phyloP scores from a whole-genome alignment of 352 stramenopile genomes.

The Phytopythium oedochilum region DNA sequence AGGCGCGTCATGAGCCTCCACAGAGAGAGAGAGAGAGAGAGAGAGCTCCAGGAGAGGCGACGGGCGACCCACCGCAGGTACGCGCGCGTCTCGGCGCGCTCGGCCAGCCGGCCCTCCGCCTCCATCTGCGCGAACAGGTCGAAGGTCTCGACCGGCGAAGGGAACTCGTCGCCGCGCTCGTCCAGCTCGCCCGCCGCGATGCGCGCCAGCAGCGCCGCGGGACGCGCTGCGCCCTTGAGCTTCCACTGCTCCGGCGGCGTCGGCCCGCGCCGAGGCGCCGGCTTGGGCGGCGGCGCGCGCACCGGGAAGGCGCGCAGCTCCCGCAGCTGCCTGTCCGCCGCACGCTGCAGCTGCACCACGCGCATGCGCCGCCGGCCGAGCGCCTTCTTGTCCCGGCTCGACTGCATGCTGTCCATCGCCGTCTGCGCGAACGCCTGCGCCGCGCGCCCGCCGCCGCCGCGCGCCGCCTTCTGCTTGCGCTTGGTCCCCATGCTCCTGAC shows the following conservation, averaged over 20 bases:
- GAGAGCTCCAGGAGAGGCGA: no score
- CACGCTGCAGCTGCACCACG: slow-evolving; percentile 75
- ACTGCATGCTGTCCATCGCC: slow-evolving; percentile 55
- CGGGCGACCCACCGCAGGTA: slow-evolving; percentile 66
- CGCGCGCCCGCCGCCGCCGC: slow-evolving; percentile 28
- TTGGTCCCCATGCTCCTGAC: slow-evolving; percentile 35
- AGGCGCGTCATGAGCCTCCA: background rate
- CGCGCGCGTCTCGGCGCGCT: slow-evolving; percentile 58
- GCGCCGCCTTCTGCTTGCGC: slow-evolving; percentile 59
- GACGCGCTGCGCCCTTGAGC: slow-evolving; percentile 68
- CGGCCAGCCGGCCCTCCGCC: slow-evolving; percentile 44
- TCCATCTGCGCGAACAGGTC: slow-evolving; percentile 62
- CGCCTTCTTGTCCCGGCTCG: slow-evolving; percentile 55
- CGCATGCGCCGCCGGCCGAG: slow-evolving; percentile 70
- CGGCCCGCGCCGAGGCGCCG: slow-evolving; percentile 46
- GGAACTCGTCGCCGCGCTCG: slow-evolving; percentile 67
- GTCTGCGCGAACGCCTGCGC: slow-evolving; percentile 59
- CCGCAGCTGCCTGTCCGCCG: slow-evolving; percentile 64
- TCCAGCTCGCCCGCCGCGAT: slow-evolving; percentile 80
- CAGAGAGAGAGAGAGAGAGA: background rate
- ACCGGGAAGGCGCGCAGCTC: slow-evolving; percentile 57
- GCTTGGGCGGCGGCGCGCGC: slow-evolving; percentile 27
- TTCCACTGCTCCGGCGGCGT: slow-evolving; percentile 66
- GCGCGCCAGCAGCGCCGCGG: slow-evolving; percentile 61
- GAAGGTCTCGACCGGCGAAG: slow-evolving; percentile 69